Evolutionary conservation across 2,329 filamentous ascomycete species (phyloP), one percentile per base, ranked within the genome.

Genomic region (Hysterium pulicare): DNA sequence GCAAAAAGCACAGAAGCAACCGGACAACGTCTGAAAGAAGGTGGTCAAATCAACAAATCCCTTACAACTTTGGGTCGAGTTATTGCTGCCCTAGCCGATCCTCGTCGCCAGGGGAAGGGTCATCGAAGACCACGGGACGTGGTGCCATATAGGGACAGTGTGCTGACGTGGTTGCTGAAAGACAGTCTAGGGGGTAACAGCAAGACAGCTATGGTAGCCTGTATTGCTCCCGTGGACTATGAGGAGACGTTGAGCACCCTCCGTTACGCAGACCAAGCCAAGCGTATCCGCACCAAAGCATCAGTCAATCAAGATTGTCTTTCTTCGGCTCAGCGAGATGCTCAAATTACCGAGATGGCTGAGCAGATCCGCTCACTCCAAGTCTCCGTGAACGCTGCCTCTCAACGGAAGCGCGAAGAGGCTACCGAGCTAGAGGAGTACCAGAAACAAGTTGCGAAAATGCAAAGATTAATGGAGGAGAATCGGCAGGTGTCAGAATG

Each of bases 151-250:
- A 84, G 93, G 50, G 93, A 98, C 69, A 95, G 89, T 1, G 82
- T 86, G 33, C 69, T 86, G 23, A 86, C 82, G 9, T 86, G 91
- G 91, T 78, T 98, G 3, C 77, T 98, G 50, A 97, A 97, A 66
- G 93, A 98, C 68, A 94, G 87, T 1, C 76, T 98, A 0, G 93
- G 93, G 10, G 93, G 93, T 42, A 98, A 98, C 76, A 91, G 85
- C 61, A 98, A 97, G 70, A 98, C 93, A 8, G 93, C 93, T 48
- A 98, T 98, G 93, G 96, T 98, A 58, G 93, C 93, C 7, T 97
- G 93, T 65, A 95, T 98, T 55, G 85, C 90, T 4, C 93, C 93
- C 0, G 84, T 87, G 1, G 93, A 98, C 70, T 97, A 98, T 62
- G 93, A 98, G 44, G 93, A 98, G 66, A 98, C 93, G 0, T 78